A percentile compares a stretch with the other conserved stretches of the same genome.
Conservation (phyloP, 2,329 filamentous ascomycete species). For the Talaromyces islandicus region DNA sequence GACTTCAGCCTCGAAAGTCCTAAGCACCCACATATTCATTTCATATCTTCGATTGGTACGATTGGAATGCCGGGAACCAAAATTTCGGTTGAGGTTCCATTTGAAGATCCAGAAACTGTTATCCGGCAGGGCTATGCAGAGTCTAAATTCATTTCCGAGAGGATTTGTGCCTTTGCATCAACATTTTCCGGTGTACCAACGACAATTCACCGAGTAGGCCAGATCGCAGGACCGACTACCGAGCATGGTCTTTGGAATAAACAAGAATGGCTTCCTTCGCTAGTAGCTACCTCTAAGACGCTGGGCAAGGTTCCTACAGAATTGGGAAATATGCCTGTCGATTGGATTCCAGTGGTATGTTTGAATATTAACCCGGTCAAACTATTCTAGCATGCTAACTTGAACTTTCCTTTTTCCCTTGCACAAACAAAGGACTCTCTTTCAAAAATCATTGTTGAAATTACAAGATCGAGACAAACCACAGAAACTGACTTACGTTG, state of each 20-base stretch:
- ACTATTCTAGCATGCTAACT: neutral
- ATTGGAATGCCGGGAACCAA: neutral
- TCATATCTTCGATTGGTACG: slow-evolving; percentile 1
- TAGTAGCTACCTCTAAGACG: neutral
- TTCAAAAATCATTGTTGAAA: neutral
- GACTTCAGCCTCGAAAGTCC: neutral
- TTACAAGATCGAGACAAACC: neutral
- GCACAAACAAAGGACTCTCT: neutral
- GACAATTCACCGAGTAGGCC: slow-evolving; percentile 26
- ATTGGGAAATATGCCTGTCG: neutral
- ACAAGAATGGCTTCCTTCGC: neutral
- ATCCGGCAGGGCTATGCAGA: slow-evolving; percentile 28
- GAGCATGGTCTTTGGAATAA: slow-evolving; percentile 48
- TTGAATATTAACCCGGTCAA: neutral
- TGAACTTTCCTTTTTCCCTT: neutral
- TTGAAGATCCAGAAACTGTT: slow-evolving; percentile 20
- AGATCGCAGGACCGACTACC: slow-evolving; percentile 25
- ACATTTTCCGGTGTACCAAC: slow-evolving; percentile 14
- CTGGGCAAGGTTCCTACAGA: neutral
- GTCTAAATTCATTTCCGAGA: slow-evolving; percentile 36
- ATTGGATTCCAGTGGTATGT: neutral
- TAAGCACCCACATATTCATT: slow-evolving; percentile 4
- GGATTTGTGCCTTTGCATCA: slow-evolving; percentile 35
- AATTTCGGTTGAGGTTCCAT: slow-evolving; percentile 10
- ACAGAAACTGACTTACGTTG: neutral